A percentile compares a stretch with the other conserved stretches of the same genome.
Evolutionary conservation across 1,139 yeast species (phyloP).

Genomic region (Schizosaccharomyces versatilis): DNA sequence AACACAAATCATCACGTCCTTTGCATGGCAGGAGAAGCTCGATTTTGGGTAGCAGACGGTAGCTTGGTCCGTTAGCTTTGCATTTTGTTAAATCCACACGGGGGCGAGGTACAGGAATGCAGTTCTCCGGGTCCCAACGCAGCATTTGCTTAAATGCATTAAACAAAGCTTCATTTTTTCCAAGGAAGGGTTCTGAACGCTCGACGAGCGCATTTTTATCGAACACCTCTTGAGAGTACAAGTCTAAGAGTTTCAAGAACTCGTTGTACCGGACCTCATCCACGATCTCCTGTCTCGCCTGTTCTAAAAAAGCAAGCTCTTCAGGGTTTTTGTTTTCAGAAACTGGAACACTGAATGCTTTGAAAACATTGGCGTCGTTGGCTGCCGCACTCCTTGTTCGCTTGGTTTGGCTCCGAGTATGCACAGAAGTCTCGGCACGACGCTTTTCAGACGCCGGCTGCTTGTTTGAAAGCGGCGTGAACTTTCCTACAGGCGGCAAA

Average conservation of each 20-base stretch:
- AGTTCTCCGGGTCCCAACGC: constrained; percentile 64
- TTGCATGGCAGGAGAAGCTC: constrained; percentile 96
- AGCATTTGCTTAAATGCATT: constrained; percentile 86
- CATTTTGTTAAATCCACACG: constrained; percentile 72
- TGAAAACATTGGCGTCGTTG: neutral
- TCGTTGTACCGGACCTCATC: constrained; percentile 80
- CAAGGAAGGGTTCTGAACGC: constrained; percentile 66
- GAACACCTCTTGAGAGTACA: constrained; percentile 75
- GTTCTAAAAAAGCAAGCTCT: constrained; percentile 76
- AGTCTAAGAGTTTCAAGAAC: constrained; percentile 63
- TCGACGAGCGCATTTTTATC: constrained; percentile 65
- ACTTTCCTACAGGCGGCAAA: constrained; percentile 87
- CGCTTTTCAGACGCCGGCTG: constrained; percentile 10
- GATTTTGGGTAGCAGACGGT: constrained; percentile 75
- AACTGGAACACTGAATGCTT: neutral
- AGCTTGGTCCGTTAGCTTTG: constrained; percentile 66
- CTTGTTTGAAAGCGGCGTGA: constrained; percentile 44
- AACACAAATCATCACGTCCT: constrained; percentile 96
- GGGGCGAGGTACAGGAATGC: constrained; percentile 59
- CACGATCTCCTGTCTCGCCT: constrained; percentile 72
- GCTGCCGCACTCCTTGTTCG: neutral
- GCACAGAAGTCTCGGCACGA: constrained; percentile 1
- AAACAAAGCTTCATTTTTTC: constrained; percentile 54
- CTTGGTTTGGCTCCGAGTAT: neutral
- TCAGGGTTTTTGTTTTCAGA: constrained; percentile 22